Evolutionary conservation across 345 rosid species (phyloP).

Genomic region (Hibiscus tridactylites): DNA sequence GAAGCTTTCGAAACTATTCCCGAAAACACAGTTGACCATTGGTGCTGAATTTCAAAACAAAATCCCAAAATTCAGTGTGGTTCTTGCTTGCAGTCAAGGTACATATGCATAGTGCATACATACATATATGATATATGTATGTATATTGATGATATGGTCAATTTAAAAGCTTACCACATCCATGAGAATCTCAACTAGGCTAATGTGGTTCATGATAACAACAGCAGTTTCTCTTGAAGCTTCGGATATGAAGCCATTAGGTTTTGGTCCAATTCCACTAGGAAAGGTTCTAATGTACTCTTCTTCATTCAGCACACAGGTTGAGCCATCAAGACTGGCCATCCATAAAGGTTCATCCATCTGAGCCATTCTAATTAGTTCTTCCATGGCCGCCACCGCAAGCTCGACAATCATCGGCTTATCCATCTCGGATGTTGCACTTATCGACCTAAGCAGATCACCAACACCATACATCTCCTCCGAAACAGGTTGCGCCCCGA

Average conservation of each 20-base stretch:
- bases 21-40: constrained; percentile 66
- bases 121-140: not conserved
- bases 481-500: constrained; percentile 31
- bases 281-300: constrained; percentile 55
- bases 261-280: constrained; percentile 59
- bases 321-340: constrained; percentile 39
- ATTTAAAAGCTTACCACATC: constrained; percentile 39
- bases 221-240: constrained; percentile 61
- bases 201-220: constrained; percentile 61
- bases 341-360: constrained; percentile 76
- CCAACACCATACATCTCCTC: constrained; percentile 66
- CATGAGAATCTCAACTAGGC: constrained; percentile 74
- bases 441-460: constrained; percentile 58
- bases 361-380: constrained; percentile 65
- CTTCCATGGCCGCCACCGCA: constrained; percentile 89
- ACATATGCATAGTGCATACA: no score
- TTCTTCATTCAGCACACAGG: constrained; percentile 40
- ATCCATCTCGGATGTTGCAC: constrained; percentile 48
- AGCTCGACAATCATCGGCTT: constrained; percentile 70
- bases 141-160: not conserved
- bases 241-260: constrained; percentile 58
- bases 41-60: constrained; percentile 37
- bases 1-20: constrained; percentile 62
- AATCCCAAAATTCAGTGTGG: not conserved
- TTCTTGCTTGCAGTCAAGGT: not conserved